A percentile compares a stretch with the other conserved stretches of the same genome.
phyloP scores from a whole-genome alignment of 495 filamentous ascomycete genomes.

The Lepidopterella palustris region DNA sequence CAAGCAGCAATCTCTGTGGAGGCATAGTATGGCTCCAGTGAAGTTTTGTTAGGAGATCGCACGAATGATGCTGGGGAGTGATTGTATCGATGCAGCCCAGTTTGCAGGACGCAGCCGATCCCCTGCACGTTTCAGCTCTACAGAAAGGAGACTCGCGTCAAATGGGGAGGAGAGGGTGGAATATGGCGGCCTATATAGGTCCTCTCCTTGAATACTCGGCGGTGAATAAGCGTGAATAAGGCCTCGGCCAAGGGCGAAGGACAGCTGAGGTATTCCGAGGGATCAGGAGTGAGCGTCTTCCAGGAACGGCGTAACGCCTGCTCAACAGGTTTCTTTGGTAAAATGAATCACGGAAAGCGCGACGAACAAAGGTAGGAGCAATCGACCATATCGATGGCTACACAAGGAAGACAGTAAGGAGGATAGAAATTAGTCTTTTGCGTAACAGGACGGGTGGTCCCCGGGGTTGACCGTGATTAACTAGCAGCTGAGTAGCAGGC shows the following conservation, averaged over 20 bases:
- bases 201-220: too few relatives aligned
- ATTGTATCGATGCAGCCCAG: not conserved
- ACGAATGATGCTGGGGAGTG: not conserved
- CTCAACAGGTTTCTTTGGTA: not conserved
- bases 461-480: too few relatives aligned
- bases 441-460: too few relatives aligned
- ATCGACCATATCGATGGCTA: not conserved
- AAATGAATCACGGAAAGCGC: too few relatives aligned
- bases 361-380: not conserved
- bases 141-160: not conserved
- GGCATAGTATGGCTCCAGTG: not conserved
- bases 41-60: not conserved
- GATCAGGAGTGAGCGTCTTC: not conserved
- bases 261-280: not conserved
- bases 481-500: too few relatives aligned
- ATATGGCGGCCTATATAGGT: too few relatives aligned
- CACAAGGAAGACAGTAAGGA: too few relatives aligned
- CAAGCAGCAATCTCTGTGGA: not conserved
- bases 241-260: not conserved
- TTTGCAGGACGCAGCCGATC: not conserved
- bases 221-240: not conserved
- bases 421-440: too few relatives aligned
- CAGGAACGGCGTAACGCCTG: not conserved
- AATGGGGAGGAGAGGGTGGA: not conserved
- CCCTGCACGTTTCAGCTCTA: not conserved